Percentiles rank a stretch among this genome's conserved stretches.
Conservation (phyloP, 148 eudicot species). For the Cornus suecica region DNA sequence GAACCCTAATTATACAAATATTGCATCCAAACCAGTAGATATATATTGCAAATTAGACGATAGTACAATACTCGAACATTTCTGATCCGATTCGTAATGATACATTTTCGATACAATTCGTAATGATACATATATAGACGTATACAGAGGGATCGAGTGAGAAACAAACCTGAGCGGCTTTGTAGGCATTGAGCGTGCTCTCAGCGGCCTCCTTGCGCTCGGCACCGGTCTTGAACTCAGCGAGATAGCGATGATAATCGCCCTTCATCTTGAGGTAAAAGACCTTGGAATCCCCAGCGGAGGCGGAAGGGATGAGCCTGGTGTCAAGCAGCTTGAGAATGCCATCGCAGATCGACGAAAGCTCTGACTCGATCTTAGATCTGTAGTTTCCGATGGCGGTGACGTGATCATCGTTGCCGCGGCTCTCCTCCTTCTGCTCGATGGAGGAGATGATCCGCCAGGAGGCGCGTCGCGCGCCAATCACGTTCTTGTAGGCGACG, state of each 20-base stretch:
- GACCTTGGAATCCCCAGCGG: constrained; percentile 57
- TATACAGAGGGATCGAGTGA: neutral
- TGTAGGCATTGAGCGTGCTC: constrained; percentile 70
- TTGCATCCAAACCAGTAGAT: too few species aligned
- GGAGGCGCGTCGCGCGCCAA: constrained; percentile 68
- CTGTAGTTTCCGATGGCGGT: constrained; percentile 41
- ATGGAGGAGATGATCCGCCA: constrained; percentile 75
- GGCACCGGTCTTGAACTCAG: constrained; percentile 68
- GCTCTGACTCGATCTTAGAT: constrained; percentile 58
- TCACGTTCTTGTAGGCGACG: constrained; percentile 80
- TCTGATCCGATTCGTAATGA: neutral
- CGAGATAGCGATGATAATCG: constrained; percentile 67
- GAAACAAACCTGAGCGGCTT: constrained; percentile 57
- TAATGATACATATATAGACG: neutral
- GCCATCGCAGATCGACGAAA: constrained; percentile 52
- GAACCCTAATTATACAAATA: too few species aligned
- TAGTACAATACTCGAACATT: neutral
- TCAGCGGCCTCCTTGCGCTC: constrained; percentile 75
- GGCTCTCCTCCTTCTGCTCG: constrained; percentile 67
- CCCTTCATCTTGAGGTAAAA: constrained; percentile 80
- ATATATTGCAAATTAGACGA: too few species aligned
- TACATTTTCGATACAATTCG: neutral
- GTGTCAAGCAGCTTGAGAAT: constrained; percentile 51
- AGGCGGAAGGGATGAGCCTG: constrained; percentile 47
- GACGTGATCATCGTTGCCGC: constrained; percentile 74